Evolutionary conservation across 345 rosid species (phyloP).

Genomic region (Laguncularia racemosa): DNA sequence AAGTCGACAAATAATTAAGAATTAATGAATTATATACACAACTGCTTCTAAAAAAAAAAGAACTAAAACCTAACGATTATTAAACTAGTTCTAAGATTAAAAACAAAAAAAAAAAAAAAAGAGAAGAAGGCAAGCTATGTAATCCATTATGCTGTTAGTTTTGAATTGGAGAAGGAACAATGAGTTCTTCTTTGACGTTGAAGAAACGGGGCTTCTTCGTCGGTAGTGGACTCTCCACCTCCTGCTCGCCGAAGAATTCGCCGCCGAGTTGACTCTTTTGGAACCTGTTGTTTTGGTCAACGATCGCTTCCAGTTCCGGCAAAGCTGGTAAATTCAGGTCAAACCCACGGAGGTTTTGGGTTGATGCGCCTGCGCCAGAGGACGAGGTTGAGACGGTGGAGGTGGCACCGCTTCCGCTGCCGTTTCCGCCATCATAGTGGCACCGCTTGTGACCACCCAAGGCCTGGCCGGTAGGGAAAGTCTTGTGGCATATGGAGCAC

Average conservation of each 20-base stretch:
- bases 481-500: slow-evolving; percentile 87
- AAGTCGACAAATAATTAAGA: too few relatives aligned
- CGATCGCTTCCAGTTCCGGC: slow-evolving; percentile 36
- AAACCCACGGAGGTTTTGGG: slow-evolving; percentile 39
- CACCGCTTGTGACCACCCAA: slow-evolving; percentile 96
- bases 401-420: slow-evolving; percentile 1
- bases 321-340: slow-evolving; percentile 83
- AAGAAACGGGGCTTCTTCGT: slow-evolving; percentile 56
- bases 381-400: slow-evolving; percentile 23
- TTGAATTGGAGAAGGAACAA: slow-evolving; percentile 2
- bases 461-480: slow-evolving; percentile 92
- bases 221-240: slow-evolving; percentile 62
- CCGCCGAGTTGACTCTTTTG: not conserved
- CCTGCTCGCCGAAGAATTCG: slow-evolving; percentile 31
- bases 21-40: too few relatives aligned
- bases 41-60: too few relatives aligned
- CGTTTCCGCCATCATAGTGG: slow-evolving; percentile 75
- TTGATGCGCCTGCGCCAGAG: slow-evolving; percentile 3
- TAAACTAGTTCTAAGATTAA: not conserved
- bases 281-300: not conserved
- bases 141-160: slow-evolving; percentile 2
- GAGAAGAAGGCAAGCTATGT: slow-evolving; percentile 1
- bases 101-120: not conserved
- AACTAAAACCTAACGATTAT: too few relatives aligned
- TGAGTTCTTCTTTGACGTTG: not conserved